These are phyloP conservation scores for Colletotrichum australisinense DNA, from an alignment of 2,329 filamentous ascomycete genomes.

Conservation along the genomic window DNA sequence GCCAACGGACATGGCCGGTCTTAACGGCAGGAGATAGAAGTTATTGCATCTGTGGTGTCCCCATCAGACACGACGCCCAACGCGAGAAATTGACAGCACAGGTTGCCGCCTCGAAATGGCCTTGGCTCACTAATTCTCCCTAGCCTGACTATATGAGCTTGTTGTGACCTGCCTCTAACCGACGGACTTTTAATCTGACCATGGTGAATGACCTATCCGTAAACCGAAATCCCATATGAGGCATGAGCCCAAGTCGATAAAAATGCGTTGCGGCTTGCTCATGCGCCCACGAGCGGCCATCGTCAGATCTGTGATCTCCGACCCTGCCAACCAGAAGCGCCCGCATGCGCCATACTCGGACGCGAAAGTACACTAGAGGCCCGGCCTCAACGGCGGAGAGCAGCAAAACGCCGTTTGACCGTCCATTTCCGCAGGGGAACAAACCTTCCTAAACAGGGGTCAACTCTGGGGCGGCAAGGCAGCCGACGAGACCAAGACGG, in stretches of 20 bases:
- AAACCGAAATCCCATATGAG: neutral
- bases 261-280: neutral
- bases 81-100: neutral
- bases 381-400: neutral
- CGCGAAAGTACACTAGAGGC: neutral
- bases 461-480: conserved; percentile 8
- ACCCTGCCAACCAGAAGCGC: conserved; percentile 8
- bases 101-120: neutral
- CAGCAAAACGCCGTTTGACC: conserved; percentile 15
- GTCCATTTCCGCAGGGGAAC: conserved; percentile 13
- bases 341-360: neutral
- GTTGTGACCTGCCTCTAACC: neutral
- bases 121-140: neutral
- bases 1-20: neutral
- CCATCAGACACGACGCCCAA: neutral
- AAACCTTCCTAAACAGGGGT: neutral
- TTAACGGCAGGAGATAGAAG: neutral
- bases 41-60: neutral
- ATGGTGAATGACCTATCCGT: neutral
- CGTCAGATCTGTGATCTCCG: conserved; percentile 19
- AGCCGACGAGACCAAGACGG: conserved; percentile 24
- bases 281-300: neutral
- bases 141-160: neutral
- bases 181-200: neutral
- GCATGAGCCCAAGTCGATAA: conserved; percentile 8